Base-by-base conservation (phyloP, 495 filamentous ascomycete genomes). In the Penicillium lividum region DNA sequence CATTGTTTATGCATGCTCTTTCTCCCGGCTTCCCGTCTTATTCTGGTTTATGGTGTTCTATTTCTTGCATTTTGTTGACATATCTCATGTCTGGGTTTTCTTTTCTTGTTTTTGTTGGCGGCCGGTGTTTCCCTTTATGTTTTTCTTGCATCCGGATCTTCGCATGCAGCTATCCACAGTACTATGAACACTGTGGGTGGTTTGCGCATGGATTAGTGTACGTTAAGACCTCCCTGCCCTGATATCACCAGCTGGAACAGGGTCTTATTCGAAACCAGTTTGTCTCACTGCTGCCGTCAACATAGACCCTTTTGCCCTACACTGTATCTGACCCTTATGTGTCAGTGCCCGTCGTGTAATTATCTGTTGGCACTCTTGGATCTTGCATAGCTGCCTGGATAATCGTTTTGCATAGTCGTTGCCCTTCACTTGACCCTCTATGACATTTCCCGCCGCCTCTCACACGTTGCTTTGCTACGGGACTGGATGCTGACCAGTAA, bases 191-290 rank as follows among this genome's bases (percentile, higher is more conserved):
- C 84, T 60, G 52, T 63, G 57, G 81, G 84, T 84, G 82, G 84
- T 82, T 75, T 80, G 80, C 75, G 80, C 81, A 74, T 78, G 82
- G 77, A 79, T 77, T 82, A 79, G 87, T 92, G 89, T 92, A 92
- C 86, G 88, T 91, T 91, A 91, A 70, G 65, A 77, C 72, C 74
- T 80, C 77, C 79, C 78, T 81, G 72, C 70, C 78, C 79, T 79
- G 73, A 73, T 74, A 77, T 71, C 65, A 67, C 68, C 68, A 69
- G 67, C 57, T 65, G 65, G 69, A 78, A 73, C 75, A 74, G 77
- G 77, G 71, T 68, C 67, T 71, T 79, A 80, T 74, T 68, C 74
- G 77, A 81, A 79, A 78, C 62, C 69, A 79, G 76, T 72, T 22
- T 76, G 63, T 81, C 80, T 82, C 74, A 82, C 80, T 70, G 68